Percentiles rank a stretch among this genome's conserved stretches.
Conservation (phyloP, 495 filamentous ascomycete genomes). For the Astrothelium macrocarpum region DNA sequence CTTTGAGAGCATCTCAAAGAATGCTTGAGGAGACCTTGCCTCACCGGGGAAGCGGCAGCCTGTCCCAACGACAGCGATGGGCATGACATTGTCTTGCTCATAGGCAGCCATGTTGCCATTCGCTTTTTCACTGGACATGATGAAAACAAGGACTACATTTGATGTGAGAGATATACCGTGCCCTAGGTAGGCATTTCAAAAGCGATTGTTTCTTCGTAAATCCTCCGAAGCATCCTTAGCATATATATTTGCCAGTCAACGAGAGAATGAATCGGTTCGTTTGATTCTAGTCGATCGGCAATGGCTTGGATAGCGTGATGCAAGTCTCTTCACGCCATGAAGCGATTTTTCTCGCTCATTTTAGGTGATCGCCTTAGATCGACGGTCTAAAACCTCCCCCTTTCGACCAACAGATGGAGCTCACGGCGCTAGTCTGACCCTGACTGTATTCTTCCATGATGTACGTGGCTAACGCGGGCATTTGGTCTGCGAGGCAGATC, state of each 20-base stretch:
- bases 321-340: background rate
- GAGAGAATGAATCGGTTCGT: background rate
- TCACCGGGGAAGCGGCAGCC: slow-evolving; percentile 45
- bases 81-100: slow-evolving; percentile 16
- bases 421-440: background rate
- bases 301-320: background rate
- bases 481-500: background rate
- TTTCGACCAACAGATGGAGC: background rate
- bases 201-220: background rate
- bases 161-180: background rate
- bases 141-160: background rate
- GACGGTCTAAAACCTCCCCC: background rate
- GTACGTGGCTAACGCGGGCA: background rate
- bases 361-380: background rate
- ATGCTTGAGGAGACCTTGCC: slow-evolving; percentile 44
- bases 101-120: background rate
- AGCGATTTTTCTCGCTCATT: background rate
- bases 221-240: background rate
- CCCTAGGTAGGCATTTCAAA: background rate
- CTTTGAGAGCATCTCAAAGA: slow-evolving; percentile 45
- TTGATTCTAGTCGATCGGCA: slow-evolving; percentile 1
- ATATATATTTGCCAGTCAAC: background rate
- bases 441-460: background rate
- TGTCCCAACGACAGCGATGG: slow-evolving; percentile 50
- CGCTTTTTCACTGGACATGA: background rate